Evolutionary conservation across 176 grass and related monocot genomes (phyloP).

Genomic region (Triticum timopheevii): DNA sequence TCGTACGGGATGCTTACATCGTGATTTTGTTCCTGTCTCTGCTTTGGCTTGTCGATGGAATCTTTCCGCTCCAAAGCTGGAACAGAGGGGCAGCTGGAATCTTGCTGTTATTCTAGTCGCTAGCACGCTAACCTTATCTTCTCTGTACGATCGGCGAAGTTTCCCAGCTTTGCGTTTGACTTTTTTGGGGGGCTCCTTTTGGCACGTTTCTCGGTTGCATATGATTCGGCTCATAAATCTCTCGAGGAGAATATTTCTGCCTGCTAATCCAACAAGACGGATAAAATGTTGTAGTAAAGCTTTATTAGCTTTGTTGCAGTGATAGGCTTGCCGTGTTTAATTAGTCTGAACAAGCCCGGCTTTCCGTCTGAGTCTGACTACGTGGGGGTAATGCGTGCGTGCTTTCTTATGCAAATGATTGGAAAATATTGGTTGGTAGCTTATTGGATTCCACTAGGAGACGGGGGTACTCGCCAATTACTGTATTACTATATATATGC

Average conservation of each 20-base stretch:
- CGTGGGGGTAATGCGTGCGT: slow-evolving; percentile 6
- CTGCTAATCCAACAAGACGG: neutral
- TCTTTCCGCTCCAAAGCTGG: slow-evolving; percentile 28
- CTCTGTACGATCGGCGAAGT: slow-evolving; percentile 11
- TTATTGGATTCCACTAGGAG: slow-evolving; percentile 55
- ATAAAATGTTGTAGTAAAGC: slow-evolving; percentile 18
- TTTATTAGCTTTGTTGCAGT: slow-evolving; percentile 22
- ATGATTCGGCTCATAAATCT: slow-evolving; percentile 4
- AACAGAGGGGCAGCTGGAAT: slow-evolving; percentile 28
- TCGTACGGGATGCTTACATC: neutral
- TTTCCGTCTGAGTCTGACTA: slow-evolving; percentile 11
- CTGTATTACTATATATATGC: neutral
- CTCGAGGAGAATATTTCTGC: slow-evolving; percentile 9
- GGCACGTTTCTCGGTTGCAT: neutral
- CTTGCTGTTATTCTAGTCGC: slow-evolving; percentile 23
- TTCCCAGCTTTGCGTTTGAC: slow-evolving; percentile 30
- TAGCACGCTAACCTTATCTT: slow-evolving; percentile 3
- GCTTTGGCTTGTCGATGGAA: neutral
- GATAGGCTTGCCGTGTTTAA: slow-evolving; percentile 4
- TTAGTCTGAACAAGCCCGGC: neutral
- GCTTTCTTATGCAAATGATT: slow-evolving; percentile 36
- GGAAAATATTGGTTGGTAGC: slow-evolving; percentile 31
- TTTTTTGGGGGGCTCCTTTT: slow-evolving; percentile 24
- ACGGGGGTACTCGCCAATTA: slow-evolving; percentile 6
- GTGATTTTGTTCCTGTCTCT: slow-evolving; percentile 36